Evolutionary conservation across 345 rosid species (phyloP).

Genomic region (Nasturtium officinale): DNA sequence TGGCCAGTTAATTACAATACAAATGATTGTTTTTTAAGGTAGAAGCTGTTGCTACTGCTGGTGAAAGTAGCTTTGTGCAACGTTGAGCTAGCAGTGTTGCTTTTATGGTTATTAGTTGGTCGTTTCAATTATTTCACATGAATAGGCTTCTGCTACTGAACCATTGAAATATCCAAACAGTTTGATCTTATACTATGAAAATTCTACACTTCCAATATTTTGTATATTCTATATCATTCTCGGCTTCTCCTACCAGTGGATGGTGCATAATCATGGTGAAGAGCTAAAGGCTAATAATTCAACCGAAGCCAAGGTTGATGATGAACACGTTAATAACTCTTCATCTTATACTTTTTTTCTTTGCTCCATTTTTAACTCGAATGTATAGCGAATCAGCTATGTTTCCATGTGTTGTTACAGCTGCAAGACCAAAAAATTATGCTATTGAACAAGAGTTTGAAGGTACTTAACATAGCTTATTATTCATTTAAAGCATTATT

Average conservation of each 20-base stretch:
- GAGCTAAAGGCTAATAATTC: too few relatives aligned
- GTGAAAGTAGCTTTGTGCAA: slow-evolving; percentile 98
- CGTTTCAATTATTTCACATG: slow-evolving; percentile 30
- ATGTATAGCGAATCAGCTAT: too few relatives aligned
- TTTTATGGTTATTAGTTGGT: slow-evolving; percentile 17
- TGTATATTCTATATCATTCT: slow-evolving; percentile 93
- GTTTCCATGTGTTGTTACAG: too few relatives aligned
- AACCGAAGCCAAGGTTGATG: too few relatives aligned
- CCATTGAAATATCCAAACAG: slow-evolving; percentile 8
- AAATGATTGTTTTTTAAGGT: slow-evolving; percentile 62
- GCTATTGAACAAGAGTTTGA: too few relatives aligned
- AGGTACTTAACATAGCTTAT: too few relatives aligned
- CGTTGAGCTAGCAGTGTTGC: slow-evolving; percentile 99
- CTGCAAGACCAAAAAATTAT: too few relatives aligned
- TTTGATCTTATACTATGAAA: slow-evolving; percentile 12
- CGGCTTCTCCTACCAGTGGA: slow-evolving; percentile 96
- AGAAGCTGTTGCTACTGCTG: slow-evolving; percentile 99
- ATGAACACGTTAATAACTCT: too few relatives aligned
- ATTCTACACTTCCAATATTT: slow-evolving; percentile 59
- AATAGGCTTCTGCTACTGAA: slow-evolving; percentile 21
- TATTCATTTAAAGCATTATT: too few relatives aligned
- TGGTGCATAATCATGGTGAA: too few relatives aligned
- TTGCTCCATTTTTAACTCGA: too few relatives aligned
- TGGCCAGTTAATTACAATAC: slow-evolving; percentile 30
- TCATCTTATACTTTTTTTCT: too few relatives aligned